Evolutionary conservation across 768 basidiomycete species (phyloP).

Genomic region (Macrolepiota albuminosa): DNA sequence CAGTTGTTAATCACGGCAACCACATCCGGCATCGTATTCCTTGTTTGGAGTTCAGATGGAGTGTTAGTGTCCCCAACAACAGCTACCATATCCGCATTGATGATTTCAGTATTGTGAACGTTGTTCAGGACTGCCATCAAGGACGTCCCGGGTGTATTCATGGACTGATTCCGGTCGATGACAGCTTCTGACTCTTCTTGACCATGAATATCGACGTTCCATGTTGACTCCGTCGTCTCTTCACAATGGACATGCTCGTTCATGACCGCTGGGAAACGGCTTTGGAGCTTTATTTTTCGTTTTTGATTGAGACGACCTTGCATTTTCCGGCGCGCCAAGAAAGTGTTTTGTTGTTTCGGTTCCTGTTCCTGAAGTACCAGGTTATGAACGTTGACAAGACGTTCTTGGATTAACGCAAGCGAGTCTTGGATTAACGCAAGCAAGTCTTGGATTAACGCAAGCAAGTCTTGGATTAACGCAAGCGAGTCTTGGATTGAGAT

Average conservation of each 20-base stretch:
- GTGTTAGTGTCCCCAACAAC: not conserved
- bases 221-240: not conserved
- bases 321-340: not conserved
- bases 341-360: not conserved
- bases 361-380: not conserved
- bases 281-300: not conserved
- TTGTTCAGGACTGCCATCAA: not conserved
- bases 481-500: slow-evolving; percentile 7
- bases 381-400: not conserved
- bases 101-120: not conserved
- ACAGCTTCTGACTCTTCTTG: not conserved
- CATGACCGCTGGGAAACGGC: not conserved
- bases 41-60: not conserved
- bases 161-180: not conserved
- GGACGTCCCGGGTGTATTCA: not conserved
- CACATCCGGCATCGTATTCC: not conserved
- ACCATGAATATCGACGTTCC: not conserved
- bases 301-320: not conserved
- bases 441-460: slow-evolving; percentile 1
- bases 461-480: not conserved
- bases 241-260: not conserved
- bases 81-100: not conserved
- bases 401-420: not conserved
- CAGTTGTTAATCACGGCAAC: not conserved
- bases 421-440: not conserved